Conservation (phyloP, 202 grass and related monocot genomes). For the Panicum hallii region DNA sequence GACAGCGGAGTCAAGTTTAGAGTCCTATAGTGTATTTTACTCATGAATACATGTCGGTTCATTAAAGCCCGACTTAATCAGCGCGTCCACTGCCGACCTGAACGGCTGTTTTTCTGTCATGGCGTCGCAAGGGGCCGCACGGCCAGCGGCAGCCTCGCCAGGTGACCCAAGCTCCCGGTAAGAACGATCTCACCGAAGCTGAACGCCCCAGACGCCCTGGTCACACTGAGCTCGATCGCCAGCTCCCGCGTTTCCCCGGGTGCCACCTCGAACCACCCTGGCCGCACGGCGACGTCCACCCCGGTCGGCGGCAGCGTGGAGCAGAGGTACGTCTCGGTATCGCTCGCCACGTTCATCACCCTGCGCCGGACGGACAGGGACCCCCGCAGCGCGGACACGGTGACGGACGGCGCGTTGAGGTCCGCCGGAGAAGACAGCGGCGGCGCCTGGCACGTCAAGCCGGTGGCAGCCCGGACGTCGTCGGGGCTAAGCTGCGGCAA, state of each 20-base stretch:
- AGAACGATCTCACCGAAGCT: slow-evolving; percentile 69
- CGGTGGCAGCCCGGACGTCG: slow-evolving; percentile 37
- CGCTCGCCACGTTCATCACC: slow-evolving; percentile 55
- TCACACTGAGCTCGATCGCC: slow-evolving; percentile 50
- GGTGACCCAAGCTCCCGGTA: slow-evolving; percentile 59
- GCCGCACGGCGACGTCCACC: slow-evolving; percentile 44
- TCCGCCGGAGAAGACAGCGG: slow-evolving; percentile 38
- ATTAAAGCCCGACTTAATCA: too few relatives aligned
- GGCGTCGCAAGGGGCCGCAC: slow-evolving; percentile 2
- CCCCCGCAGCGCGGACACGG: slow-evolving; percentile 54
- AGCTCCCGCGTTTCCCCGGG: slow-evolving; percentile 49
- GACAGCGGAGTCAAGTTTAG: too few relatives aligned
- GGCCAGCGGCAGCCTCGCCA: slow-evolving; percentile 57
- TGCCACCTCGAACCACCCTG: slow-evolving; percentile 59
- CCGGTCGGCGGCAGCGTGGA: slow-evolving; percentile 44
- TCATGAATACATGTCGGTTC: too few relatives aligned
- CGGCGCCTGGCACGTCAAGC: slow-evolving; percentile 30
- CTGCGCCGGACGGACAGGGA: slow-evolving; percentile 44
- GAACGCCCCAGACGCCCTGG: slow-evolving; percentile 37
- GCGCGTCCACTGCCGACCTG: not conserved
- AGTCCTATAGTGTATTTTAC: too few relatives aligned
- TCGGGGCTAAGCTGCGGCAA: slow-evolving; percentile 41
- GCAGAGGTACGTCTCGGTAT: slow-evolving; percentile 59
- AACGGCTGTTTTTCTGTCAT: slow-evolving; percentile 5
- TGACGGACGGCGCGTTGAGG: slow-evolving; percentile 71